Conservation (phyloP, 257 asterid species). For the Solanum virginianum region DNA sequence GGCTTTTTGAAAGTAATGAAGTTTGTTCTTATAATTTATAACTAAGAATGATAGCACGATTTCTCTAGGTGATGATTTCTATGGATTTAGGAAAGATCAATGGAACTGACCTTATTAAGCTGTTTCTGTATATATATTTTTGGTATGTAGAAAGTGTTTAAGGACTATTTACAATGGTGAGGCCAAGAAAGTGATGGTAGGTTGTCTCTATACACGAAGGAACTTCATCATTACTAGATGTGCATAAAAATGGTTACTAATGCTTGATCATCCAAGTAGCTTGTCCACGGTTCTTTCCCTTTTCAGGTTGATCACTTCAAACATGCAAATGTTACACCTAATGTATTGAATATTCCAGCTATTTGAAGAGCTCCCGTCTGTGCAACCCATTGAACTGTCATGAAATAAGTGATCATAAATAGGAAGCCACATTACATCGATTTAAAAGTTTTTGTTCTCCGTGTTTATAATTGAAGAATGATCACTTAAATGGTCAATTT, state of each 20-base stretch:
- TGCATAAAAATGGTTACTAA: not conserved
- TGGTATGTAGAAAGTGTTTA: not conserved
- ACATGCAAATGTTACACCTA: not conserved
- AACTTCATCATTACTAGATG: not conserved
- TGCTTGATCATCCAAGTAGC: not conserved
- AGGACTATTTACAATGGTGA: not conserved
- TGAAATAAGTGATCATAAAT: not conserved
- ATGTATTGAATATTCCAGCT: not conserved
- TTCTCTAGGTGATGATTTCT: not conserved
- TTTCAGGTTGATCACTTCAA: not conserved
- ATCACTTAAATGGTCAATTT: not conserved
- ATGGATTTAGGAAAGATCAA: not conserved
- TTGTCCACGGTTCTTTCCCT: not conserved
- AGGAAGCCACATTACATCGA: not conserved
- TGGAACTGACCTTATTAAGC: not conserved
- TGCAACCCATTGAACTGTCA: not conserved
- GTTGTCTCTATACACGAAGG: not conserved
- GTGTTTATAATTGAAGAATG: not conserved
- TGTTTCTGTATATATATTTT: not conserved
- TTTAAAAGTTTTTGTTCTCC: not conserved
- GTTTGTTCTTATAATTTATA: not conserved
- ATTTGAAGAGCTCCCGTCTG: not conserved
- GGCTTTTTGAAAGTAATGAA: not conserved
- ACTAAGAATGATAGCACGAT: not conserved
- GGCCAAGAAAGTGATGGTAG: not conserved